These are phyloP conservation scores for Elaeagnus macrophylla DNA, from an alignment of 306 rosid species.

Conservation along the genomic window DNA sequence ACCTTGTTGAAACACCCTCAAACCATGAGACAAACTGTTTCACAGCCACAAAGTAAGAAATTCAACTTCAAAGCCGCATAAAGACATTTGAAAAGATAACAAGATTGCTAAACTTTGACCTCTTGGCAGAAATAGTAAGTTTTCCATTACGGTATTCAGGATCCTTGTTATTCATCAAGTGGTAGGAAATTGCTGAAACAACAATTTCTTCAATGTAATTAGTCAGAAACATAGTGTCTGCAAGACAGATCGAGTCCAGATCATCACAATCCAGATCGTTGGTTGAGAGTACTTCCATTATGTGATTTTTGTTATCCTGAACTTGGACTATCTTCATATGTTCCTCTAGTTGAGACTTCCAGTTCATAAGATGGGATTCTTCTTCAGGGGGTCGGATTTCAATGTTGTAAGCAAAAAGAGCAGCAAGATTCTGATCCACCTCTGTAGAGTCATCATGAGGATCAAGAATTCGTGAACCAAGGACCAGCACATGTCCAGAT, in stretches of 20 bases:
- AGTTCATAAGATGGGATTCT: constrained; percentile 73
- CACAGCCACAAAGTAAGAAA: constrained; percentile 19
- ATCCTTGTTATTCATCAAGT: constrained; percentile 77
- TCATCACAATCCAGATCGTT: constrained; percentile 93
- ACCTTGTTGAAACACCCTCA: constrained; percentile 64
- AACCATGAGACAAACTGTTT: constrained; percentile 80
- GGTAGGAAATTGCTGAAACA: constrained; percentile 84
- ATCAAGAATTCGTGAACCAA: constrained; percentile 66
- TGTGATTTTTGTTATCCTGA: constrained; percentile 88
- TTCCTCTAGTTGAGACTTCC: constrained; percentile 83
- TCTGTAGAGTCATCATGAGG: constrained; percentile 44
- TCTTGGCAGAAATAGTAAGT: constrained; percentile 59
- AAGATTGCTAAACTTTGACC: constrained; percentile 32
- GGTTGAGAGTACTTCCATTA: constrained; percentile 82
- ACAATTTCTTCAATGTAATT: constrained; percentile 89
- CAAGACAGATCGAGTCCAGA: constrained; percentile 62
- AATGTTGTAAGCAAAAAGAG: constrained; percentile 73
- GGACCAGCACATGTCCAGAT: constrained; percentile 71
- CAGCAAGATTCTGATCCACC: constrained; percentile 51
- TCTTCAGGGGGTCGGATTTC: constrained; percentile 79
- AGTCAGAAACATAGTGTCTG: constrained; percentile 72
- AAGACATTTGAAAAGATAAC: constrained; percentile 3
- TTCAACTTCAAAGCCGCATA: neutral
- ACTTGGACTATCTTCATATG: constrained; percentile 86
- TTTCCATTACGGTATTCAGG: constrained; percentile 91